These are phyloP conservation scores for Komagataella populi DNA, from an alignment of 805 yeast genomes.

Conservation along the genomic window DNA sequence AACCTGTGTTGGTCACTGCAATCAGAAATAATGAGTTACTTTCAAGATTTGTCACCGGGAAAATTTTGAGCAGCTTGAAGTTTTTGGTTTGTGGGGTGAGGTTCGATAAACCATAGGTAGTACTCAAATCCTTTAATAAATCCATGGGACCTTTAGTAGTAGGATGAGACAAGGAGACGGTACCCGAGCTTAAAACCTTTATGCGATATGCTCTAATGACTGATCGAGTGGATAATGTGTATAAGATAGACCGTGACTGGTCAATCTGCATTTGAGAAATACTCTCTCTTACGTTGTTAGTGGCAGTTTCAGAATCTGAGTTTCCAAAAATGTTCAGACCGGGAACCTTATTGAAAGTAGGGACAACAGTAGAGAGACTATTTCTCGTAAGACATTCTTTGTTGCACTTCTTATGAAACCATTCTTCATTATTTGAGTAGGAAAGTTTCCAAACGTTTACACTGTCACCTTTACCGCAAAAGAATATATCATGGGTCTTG, in stretches of 20 bases:
- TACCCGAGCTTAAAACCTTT: conserved; percentile 21
- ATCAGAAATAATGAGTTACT: conserved; percentile 59
- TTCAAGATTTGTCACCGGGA: conserved; percentile 48
- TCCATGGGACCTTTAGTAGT: conserved; percentile 28
- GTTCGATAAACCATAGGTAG: conserved; percentile 22
- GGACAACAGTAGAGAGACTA: conserved; percentile 38
- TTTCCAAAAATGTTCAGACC: conserved; percentile 13
- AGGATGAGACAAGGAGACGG: conserved; percentile 15
- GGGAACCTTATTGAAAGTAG: conserved; percentile 18
- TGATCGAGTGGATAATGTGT: conserved; percentile 73
- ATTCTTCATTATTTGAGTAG: conserved; percentile 71
- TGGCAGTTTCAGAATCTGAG: conserved; percentile 4
- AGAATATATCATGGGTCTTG: conserved; percentile 66
- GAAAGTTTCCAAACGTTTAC: conserved; percentile 76
- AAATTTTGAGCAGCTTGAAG: conserved; percentile 48
- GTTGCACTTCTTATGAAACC: conserved; percentile 75
- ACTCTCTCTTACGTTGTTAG: conserved; percentile 24
- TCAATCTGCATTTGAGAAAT: conserved; percentile 61
- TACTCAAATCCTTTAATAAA: conserved; percentile 32
- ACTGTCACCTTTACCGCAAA: conserved; percentile 72
- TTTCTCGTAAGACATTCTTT: conserved; percentile 74
- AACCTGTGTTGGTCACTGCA: conserved; percentile 76
- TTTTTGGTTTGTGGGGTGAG: conserved; percentile 36
- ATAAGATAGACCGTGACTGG: conserved; percentile 61
- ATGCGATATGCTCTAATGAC: conserved; percentile 69